Evolutionary conservation across 1,284 basidiomycete genomes (phyloP).

Genomic region (Trichosporon coremiiforme): DNA sequence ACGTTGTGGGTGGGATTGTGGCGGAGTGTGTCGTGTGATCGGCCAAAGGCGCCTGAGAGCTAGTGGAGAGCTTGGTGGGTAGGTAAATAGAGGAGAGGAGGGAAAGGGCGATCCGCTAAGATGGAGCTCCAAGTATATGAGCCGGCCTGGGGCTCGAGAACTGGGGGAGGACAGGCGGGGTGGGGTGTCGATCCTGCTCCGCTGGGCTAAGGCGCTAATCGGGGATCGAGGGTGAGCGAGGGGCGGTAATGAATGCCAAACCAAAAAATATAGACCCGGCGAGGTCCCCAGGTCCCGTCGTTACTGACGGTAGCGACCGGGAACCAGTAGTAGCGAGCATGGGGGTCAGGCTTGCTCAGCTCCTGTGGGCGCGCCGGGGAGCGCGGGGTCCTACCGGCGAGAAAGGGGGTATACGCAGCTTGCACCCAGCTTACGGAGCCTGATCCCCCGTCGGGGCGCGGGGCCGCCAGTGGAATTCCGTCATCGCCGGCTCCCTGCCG

Average conservation of each 20-base stretch:
- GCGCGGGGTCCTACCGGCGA: neutral
- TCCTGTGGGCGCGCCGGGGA: no score
- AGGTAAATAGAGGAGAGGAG: neutral
- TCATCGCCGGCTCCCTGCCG: neutral
- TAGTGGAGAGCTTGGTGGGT: neutral
- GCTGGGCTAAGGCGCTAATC: neutral
- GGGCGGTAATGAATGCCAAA: neutral
- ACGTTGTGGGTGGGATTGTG: neutral
- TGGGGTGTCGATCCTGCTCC: slow-evolving; percentile 1
- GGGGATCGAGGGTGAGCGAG: neutral
- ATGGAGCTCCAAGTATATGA: neutral
- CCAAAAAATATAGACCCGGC: neutral
- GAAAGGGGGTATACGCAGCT: neutral
- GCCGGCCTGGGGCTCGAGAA: neutral
- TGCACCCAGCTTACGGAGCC: neutral
- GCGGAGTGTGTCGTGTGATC: neutral
- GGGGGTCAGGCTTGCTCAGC: no score
- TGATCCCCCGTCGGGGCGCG: neutral
- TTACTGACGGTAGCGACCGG: neutral
- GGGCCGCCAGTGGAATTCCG: neutral
- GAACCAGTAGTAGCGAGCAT: neutral
- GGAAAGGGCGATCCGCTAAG: neutral
- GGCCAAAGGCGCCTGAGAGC: neutral
- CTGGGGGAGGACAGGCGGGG: no score
- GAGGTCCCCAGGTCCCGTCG: neutral